Conservation (phyloP, 2,329 filamentous ascomycete genomes). For the Cordyceps farinosa region DNA sequence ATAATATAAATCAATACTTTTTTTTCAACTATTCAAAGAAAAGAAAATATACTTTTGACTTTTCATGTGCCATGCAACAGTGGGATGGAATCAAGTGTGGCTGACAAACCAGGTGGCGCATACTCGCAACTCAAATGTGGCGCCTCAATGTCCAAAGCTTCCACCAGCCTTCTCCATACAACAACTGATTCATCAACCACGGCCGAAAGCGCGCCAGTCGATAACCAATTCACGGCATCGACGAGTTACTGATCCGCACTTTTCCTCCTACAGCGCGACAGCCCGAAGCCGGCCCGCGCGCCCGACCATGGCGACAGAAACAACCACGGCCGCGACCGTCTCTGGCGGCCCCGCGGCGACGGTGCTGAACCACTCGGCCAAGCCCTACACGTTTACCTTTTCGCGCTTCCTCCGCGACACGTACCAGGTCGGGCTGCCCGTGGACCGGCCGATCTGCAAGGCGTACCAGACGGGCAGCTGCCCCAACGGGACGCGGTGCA, state of each 20-base stretch:
- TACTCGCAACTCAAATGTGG: constrained; percentile 3
- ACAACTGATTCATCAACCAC: background rate
- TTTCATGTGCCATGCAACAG: background rate
- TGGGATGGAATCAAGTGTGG: constrained; percentile 3
- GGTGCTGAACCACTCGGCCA: constrained; percentile 56
- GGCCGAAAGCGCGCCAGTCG: background rate
- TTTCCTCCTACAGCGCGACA: background rate
- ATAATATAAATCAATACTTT: too few relatives aligned
- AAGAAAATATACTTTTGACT: background rate
- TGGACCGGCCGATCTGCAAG: constrained; percentile 77
- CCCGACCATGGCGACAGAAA: constrained; percentile 29
- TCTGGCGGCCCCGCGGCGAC: constrained; percentile 32
- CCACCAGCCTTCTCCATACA: background rate
- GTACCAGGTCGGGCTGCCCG: constrained; percentile 78
- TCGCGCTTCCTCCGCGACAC: constrained; percentile 78
- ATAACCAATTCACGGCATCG: background rate
- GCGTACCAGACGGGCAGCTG: constrained; percentile 84
- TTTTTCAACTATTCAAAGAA: background rate
- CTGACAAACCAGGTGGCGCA: constrained; percentile 18
- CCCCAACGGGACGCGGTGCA: constrained; percentile 76
- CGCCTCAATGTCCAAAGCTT: background rate
- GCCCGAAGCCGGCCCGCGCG: background rate
- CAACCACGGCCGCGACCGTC: constrained; percentile 25
- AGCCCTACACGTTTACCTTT: constrained; percentile 73
- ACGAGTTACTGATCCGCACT: background rate